phyloP scores from a whole-genome alignment of 2,329 filamentous ascomycete genomes.

The Neonectria coccinea region DNA sequence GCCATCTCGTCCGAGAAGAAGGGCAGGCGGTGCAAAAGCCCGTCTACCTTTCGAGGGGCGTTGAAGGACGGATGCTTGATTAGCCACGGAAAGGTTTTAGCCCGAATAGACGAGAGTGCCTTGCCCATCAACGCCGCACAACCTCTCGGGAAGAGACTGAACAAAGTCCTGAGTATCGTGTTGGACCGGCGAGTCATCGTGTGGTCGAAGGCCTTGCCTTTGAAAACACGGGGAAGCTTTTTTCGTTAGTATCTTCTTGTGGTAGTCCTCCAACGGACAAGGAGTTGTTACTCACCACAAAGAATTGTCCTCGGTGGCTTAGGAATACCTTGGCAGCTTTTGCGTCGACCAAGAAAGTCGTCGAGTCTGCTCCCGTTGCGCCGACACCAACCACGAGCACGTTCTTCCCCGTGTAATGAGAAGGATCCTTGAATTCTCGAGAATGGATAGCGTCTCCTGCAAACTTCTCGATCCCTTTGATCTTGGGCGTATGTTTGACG shows the following conservation, averaged over 20 bases:
- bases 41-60: constrained; percentile 30
- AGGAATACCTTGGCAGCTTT: constrained; percentile 55
- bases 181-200: constrained; percentile 47
- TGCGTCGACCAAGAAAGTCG: constrained; percentile 47
- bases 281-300: constrained; percentile 36
- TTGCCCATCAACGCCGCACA: constrained; percentile 35
- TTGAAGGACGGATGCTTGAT: constrained; percentile 30
- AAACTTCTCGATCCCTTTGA: constrained; percentile 55
- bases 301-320: constrained; percentile 53
- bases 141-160: constrained; percentile 26
- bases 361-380: constrained; percentile 49
- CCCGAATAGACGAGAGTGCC: constrained; percentile 30
- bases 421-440: constrained; percentile 49
- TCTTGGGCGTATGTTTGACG: constrained; percentile 49
- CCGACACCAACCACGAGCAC: constrained; percentile 61
- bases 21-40: constrained; percentile 43
- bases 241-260: constrained; percentile 17
- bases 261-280: neutral
- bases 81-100: constrained; percentile 39
- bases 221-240: constrained; percentile 44
- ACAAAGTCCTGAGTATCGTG: constrained; percentile 32
- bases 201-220: constrained; percentile 52
- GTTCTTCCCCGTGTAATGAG: constrained; percentile 54
- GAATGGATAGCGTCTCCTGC: constrained; percentile 56
- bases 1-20: constrained; percentile 47